These are phyloP conservation scores for Teunomyces lycoperdinae DNA, from an alignment of 805 yeast genomes.

Conservation along the genomic window DNA sequence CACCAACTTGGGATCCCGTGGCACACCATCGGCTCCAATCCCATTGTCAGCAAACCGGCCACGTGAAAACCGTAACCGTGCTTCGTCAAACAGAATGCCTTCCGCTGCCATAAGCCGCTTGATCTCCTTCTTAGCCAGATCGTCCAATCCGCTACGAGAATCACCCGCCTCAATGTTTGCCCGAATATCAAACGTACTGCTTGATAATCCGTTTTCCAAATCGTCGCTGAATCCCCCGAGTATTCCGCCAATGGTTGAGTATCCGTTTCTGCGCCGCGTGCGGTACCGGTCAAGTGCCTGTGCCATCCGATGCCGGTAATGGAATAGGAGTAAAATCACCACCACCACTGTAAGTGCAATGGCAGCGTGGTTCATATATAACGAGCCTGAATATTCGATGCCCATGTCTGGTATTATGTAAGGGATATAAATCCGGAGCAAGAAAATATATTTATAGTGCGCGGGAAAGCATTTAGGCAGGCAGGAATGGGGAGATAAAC, in stretches of 20 bases:
- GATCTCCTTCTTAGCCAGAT: slow-evolving; percentile 49
- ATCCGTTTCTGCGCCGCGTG: slow-evolving; percentile 22
- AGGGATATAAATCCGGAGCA: not conserved
- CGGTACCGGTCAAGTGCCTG: slow-evolving; percentile 27
- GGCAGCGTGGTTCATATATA: slow-evolving; percentile 12
- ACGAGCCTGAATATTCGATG: not conserved
- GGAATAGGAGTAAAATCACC: slow-evolving; percentile 22
- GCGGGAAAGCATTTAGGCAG: no score
- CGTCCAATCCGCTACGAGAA: slow-evolving; percentile 60
- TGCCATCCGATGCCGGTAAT: slow-evolving; percentile 29
- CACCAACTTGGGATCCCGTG: slow-evolving; percentile 19
- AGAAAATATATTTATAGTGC: slow-evolving; percentile 10
- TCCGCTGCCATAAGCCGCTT: slow-evolving; percentile 51
- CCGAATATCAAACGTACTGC: slow-evolving; percentile 54
- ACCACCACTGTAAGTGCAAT: slow-evolving; percentile 14
- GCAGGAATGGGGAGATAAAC: no score
- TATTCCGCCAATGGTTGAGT: slow-evolving; percentile 22
- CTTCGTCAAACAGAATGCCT: slow-evolving; percentile 62
- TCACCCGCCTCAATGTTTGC: slow-evolving; percentile 46
- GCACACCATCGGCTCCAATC: slow-evolving; percentile 17
- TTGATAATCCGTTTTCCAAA: slow-evolving; percentile 52
- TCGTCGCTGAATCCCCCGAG: slow-evolving; percentile 38
- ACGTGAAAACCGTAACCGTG: slow-evolving; percentile 54
- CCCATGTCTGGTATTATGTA: not conserved
- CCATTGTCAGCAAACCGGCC: slow-evolving; percentile 34